Evolutionary conservation across 148 eudicot species (phyloP), one percentile per base, ranked within the genome.

Genomic region (Diospyros kaki): DNA sequence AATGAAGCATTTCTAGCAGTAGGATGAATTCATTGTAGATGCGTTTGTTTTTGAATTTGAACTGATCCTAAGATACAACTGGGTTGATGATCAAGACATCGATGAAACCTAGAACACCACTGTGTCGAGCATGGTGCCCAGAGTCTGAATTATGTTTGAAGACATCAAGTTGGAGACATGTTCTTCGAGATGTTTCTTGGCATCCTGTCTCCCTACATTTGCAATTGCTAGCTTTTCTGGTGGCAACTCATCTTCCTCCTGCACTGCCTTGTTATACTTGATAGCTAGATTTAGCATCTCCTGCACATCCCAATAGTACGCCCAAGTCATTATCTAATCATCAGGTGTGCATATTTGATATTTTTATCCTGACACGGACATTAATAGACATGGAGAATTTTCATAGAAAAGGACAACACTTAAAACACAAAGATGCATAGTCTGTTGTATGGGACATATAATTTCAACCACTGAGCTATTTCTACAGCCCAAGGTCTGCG

Each of bases 131-230:
- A 92, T 90, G 72, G 97, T 92, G 40, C 94, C 94, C 73, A 92
- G 72, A 12, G 97, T 92, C 74, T 90, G 93, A 72, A 88, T 82
- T 28, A 92, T 92, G 84, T 92, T 93, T 73, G 95, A 84, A 39
- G 95, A 90, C 95, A 90, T 93, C 84, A 90, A 81, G 83, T 93
- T 87, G 42, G 96, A 91, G 63, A 93, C 94, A 60, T 91, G 96
- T 67, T 93, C 98, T 81, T 93, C 92, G 0, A 93, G 91, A 83
- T 93, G 98, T 72, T 93, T 90, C 88, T 93, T 93, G 1, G 98
- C 96, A 68, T 93, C 98, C 76, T 90, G 98, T 82, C 91, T 90
- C 68, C 98, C 98, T 14, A 93, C 96, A 43, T 93, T 93, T 18
- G 90, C 98, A 73, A 90, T 93, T 39, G 89, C 98, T 39, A 91